These are phyloP conservation scores for Leishmania arabica DNA, from an alignment of 208 protist species.

Conservation along the genomic window DNA sequence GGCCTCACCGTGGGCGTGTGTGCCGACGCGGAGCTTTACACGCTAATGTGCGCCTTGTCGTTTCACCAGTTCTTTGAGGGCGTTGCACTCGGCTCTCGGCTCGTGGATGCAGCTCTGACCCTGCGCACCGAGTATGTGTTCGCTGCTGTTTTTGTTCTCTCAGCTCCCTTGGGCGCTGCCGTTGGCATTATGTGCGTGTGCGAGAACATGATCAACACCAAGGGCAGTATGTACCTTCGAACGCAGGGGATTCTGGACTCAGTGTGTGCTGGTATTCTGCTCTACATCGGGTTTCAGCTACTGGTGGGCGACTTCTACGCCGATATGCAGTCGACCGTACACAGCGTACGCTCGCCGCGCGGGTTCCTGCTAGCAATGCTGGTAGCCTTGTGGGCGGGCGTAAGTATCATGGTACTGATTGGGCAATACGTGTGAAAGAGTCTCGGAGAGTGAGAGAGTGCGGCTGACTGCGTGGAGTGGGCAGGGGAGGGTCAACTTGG, in stretches of 20 bases:
- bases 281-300: constrained; percentile 64
- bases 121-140: constrained; percentile 37
- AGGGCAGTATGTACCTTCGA: constrained; percentile 37
- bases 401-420: constrained; percentile 44
- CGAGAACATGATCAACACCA: constrained; percentile 30
- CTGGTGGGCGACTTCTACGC: constrained; percentile 62
- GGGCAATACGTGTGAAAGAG: constrained; percentile 29
- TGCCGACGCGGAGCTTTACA: constrained; percentile 40
- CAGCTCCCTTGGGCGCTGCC: constrained; percentile 48
- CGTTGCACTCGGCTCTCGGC: constrained; percentile 52
- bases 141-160: constrained; percentile 48
- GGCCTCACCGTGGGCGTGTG: constrained; percentile 60
- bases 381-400: constrained; percentile 40
- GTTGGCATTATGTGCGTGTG: constrained; percentile 37
- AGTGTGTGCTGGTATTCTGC: constrained; percentile 62
- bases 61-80: constrained; percentile 83
- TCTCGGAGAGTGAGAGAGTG: neutral
- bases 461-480: neutral
- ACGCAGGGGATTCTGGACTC: constrained; percentile 52
- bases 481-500: neutral
- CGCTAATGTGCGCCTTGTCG: constrained; percentile 50
- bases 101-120: constrained; percentile 52
- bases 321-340: constrained; percentile 26
- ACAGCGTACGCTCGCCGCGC: constrained; percentile 12
- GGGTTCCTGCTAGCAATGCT: constrained; percentile 39